Conservation (phyloP, 1,284 basidiomycete species). For the Coniferiporia weirii region DNA sequence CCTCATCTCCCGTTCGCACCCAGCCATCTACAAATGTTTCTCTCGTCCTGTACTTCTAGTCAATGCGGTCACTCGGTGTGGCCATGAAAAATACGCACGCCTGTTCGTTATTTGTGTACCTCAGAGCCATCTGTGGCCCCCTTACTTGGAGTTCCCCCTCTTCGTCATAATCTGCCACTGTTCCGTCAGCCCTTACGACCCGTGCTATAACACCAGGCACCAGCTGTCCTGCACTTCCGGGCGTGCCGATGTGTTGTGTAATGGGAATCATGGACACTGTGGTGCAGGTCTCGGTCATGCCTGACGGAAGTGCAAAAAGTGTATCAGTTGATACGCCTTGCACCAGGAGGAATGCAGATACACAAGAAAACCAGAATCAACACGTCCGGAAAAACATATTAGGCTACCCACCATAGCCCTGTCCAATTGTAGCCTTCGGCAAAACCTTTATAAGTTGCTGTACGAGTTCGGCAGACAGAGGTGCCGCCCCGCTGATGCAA, state of each 20-base stretch:
- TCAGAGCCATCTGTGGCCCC: conserved; percentile 52
- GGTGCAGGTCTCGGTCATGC: conserved; percentile 46
- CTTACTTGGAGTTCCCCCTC: conserved; percentile 60
- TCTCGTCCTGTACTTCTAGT: conserved; percentile 36
- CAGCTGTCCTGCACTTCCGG: conserved; percentile 54
- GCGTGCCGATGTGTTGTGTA: conserved; percentile 41
- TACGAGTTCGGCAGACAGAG: conserved; percentile 63
- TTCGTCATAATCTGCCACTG: conserved; percentile 54
- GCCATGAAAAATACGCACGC: conserved; percentile 43
- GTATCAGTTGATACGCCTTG: too few relatives aligned
- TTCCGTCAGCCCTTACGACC: conserved; percentile 58
- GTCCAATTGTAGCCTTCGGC: conserved; percentile 56
- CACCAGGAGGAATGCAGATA: too few relatives aligned
- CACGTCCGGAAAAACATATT: conserved; percentile 4
- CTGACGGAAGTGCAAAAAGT: conserved; percentile 13
- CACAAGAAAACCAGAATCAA: neutral
- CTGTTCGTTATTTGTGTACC: conserved; percentile 48
- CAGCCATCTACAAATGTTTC: conserved; percentile 58
- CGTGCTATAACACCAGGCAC: conserved; percentile 49
- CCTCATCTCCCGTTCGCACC: conserved; percentile 69
- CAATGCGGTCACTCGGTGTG: neutral
- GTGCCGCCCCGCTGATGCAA: conserved; percentile 69
- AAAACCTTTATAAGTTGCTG: conserved; percentile 48
- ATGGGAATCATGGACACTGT: conserved; percentile 45
- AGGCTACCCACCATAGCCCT: conserved; percentile 51